These are phyloP conservation scores for Rhodomyrtus tomentosa DNA, from an alignment of 345 rosid species.

Conservation along the genomic window DNA sequence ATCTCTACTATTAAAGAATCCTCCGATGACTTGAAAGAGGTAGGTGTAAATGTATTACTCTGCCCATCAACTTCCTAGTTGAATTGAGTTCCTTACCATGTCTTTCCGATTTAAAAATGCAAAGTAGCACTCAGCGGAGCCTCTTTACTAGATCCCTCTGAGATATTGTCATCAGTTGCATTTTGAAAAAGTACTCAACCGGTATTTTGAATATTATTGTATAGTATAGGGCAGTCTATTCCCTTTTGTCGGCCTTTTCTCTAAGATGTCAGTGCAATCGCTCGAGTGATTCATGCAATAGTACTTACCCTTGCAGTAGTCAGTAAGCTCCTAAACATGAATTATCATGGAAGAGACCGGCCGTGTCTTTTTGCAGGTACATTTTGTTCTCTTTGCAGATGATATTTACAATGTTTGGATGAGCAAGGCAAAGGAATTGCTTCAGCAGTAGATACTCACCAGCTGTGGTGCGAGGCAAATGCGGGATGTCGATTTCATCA, in stretches of 20 bases:
- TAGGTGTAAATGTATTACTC: slow-evolving; percentile 2
- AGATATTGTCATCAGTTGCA: not conserved
- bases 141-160: not conserved
- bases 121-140: not conserved
- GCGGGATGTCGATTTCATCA: not conserved
- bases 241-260: not conserved
- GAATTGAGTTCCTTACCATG: not conserved
- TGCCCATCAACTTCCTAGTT: not conserved
- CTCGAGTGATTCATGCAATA: not conserved
- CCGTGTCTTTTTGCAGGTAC: slow-evolving; percentile 37
- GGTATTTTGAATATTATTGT: not conserved
- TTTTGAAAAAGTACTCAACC: not conserved
- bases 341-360: not conserved
- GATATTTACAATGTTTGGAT: slow-evolving; percentile 52
- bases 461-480: not conserved
- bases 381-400: slow-evolving; percentile 58
- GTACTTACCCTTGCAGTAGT: not conserved
- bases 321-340: not conserved
- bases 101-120: not conserved
- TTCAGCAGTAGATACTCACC: slow-evolving; percentile 7
- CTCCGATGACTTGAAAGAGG: slow-evolving; percentile 70
- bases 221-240: not conserved
- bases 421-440: slow-evolving; percentile 52
- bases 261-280: not conserved
- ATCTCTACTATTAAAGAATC: slow-evolving; percentile 66